Base-by-base conservation (phyloP, 331 rosid species). In the Telfairia occidentalis region DNA sequence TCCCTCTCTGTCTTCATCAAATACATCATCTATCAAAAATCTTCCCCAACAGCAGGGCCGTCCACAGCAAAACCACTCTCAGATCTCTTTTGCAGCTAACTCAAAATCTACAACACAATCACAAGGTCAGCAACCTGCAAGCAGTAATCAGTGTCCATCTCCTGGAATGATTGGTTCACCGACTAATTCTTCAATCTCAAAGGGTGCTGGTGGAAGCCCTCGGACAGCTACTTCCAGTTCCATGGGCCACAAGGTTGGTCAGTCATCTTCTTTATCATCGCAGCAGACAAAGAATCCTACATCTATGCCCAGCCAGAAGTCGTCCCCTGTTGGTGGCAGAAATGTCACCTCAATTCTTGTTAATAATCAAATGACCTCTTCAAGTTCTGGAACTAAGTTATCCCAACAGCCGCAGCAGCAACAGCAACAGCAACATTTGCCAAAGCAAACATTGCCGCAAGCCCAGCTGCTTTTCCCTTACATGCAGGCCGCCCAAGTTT, bases 121-220 rank as follows among this genome's bases (percentile, higher is more conserved):
- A 3, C 96, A 86, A 71, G 91, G 86, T 70, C 84, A 87, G 32
- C 90, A 78, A 74, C 83, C 97, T 69, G 79, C 84, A 48, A 49
- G 26, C 58, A 82, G 82, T 73, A 82, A 77, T 60, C 98, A 90
- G 80, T 87, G 97, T 12, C 88, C 96, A 40, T 91, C 98, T 40
- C 95, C 89, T 46, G 81, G 90, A 37, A 83, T 91, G 96, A 90
- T 85, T 40, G 96, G 92, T 54, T 91, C 97, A 15, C 96, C 97
- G 42, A 87, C 98, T n/a, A 78, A 90, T 32, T 92, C 97, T 26
- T 89, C 98, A 1, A 80, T 91, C 82, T 88, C 96, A 0, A 94
- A 89, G 77, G 83, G 96, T 79, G 90, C 91, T 9, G 92, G 96
- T 74, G 91, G 91, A 71, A 94, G 98, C 87, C 97, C 98, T 10